Base-by-base conservation (phyloP, 805 yeast species). In the Pichia californica region DNA sequence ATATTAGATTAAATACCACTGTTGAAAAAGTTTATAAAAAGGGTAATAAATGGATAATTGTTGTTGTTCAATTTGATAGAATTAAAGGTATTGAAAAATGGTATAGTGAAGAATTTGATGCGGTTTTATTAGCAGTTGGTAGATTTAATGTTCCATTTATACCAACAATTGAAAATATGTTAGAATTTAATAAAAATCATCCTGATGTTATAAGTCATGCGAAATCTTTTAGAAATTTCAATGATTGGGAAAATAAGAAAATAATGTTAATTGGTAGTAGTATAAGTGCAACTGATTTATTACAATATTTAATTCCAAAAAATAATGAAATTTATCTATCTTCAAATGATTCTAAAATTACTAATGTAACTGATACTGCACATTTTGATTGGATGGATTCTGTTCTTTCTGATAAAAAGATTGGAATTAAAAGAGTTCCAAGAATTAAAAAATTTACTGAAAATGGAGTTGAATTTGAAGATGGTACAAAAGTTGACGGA, bases 211-310 rank as follows among this genome's bases (percentile, higher is more conserved):
- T 56, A 9, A 21, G 36, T 4, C 60, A 55, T 43, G 32, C 59
- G 9, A 56, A 56, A 47, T 54, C 64, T 11, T 61, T 57, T 49
- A 54, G 70, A 45, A 44, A 47, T n/a, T 43, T 58, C 8, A 53
- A 56, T 1, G 54, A 52, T 2, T 60, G 57, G 36, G 50, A 45
- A 35, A 57, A 54, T 38, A 58, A 65, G 41, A 61, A 53, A 11
- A 65, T 66, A 3, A 32, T 59, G 7, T 36, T 59, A 6, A 53
- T 59, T 11, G 64, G 62, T 15, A 44, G 76, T 48, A 74, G 79
- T 16, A 77, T 88, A 4, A 76, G 85, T 45, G 93, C 88, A 11
- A 71, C 76, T 15, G 95, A 86, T 52, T 51, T 74, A 5, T 53
- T 70, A 13, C 76, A 72, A 51, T 72, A 72, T 46, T 52, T 64